These are phyloP conservation scores for Saccharomycopsis capsularis DNA, from an alignment of 805 yeast species.

Conservation along the genomic window DNA sequence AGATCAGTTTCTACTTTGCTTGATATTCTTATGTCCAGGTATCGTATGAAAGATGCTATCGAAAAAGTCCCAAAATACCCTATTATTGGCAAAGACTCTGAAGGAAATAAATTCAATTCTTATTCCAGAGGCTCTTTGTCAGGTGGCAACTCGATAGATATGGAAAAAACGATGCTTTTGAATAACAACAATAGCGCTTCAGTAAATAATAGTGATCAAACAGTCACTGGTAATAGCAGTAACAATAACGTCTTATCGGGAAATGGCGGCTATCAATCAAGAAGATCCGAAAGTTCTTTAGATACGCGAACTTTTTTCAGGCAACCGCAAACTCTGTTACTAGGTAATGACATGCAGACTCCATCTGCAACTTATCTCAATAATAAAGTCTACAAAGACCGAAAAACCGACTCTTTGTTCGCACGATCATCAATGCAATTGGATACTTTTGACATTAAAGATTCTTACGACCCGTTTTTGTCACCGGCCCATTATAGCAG, in stretches of 20 bases:
- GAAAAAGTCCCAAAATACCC: neutral
- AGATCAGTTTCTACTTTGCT: constrained; percentile 6
- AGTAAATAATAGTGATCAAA: too few relatives aligned
- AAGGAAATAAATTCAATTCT: too few relatives aligned
- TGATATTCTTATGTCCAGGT: constrained; percentile 9
- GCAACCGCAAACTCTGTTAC: constrained; percentile 5
- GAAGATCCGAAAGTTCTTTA: neutral
- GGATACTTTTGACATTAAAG: neutral
- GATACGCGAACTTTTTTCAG: constrained; percentile 12
- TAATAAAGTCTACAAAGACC: neutral
- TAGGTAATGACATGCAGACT: neutral
- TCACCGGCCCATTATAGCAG: constrained; percentile 1
- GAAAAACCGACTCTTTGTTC: neutral
- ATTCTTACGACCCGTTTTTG: constrained; percentile 2
- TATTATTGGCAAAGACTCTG: neutral
- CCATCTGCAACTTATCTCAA: neutral
- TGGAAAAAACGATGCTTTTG: neutral
- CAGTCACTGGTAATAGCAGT: neutral
- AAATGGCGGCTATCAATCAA: neutral
- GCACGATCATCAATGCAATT: neutral
- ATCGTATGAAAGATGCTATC: neutral
- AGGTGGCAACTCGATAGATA: neutral
- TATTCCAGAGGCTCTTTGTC: neutral
- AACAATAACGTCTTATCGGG: neutral
- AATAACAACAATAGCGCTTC: neutral